phyloP scores from a whole-genome alignment of 805 yeast genomes.

The Ogataea paradorogensis region DNA sequence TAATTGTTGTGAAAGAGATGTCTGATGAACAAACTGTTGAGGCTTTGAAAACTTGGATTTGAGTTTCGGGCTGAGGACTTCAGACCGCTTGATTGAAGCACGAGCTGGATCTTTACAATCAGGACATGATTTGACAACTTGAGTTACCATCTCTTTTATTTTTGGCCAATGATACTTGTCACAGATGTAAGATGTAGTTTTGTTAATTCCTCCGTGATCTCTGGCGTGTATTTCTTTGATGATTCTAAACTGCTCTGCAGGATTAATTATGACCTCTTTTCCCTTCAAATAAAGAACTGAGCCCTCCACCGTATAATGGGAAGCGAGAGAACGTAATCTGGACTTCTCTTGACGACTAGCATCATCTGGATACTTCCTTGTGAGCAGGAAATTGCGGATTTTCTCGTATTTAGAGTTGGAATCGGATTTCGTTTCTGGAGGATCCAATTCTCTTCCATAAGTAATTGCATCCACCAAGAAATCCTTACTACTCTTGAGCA shows the following conservation, averaged over 20 bases:
- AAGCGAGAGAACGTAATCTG: conserved; percentile 75
- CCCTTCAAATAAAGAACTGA: conserved; percentile 77
- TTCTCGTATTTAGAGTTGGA: conserved; percentile 59
- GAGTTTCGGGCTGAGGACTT: conserved; percentile 13
- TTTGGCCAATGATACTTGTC: conserved; percentile 89
- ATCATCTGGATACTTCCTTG: conserved; percentile 83
- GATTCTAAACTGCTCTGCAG: conserved; percentile 68
- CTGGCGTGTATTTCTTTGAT: conserved; percentile 64
- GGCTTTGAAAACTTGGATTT: conserved; percentile 5
- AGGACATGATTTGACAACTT: conserved; percentile 71
- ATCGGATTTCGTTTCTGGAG: conserved; percentile 39
- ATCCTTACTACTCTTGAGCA: conserved; percentile 75
- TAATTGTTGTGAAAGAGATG: conserved; percentile 16
- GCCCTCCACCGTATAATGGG: conserved; percentile 67
- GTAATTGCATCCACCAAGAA: conserved; percentile 80
- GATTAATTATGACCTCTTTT: conserved; percentile 78
- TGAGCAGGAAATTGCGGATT: conserved; percentile 70
- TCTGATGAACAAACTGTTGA: conserved; percentile 3
- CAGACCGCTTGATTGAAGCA: conserved; percentile 18
- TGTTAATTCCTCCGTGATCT: conserved; percentile 85
- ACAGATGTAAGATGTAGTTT: conserved; percentile 72
- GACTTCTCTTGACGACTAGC: conserved; percentile 84
- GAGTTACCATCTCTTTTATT: conserved; percentile 81
- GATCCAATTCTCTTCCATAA: conserved; percentile 76
- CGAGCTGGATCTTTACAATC: conserved; percentile 54